Evolutionary conservation across 2,329 filamentous ascomycete genomes (phyloP).

Genomic region (Davidsoniella neocaledoniae): DNA sequence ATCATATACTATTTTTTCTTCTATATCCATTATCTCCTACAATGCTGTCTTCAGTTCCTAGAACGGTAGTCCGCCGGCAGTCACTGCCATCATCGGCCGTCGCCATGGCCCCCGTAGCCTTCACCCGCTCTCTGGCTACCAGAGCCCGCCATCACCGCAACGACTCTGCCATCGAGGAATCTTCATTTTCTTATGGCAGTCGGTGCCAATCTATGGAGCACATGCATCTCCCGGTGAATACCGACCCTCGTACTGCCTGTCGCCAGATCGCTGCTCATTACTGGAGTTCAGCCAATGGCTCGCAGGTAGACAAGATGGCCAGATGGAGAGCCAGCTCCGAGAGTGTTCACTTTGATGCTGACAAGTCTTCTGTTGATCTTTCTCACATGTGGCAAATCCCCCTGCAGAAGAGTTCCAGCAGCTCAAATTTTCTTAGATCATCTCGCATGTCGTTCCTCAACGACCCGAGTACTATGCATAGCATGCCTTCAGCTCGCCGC

Average conservation of each 20-base stretch:
- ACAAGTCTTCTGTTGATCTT: slow-evolving; percentile 5
- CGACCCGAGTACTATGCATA: background rate
- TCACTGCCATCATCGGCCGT: slow-evolving; percentile 11
- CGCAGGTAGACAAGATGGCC: slow-evolving; percentile 10
- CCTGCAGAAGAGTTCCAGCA: slow-evolving; percentile 10
- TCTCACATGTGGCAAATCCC: slow-evolving; percentile 11
- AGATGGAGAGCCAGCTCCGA: slow-evolving; percentile 12
- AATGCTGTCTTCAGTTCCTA: slow-evolving; percentile 10
- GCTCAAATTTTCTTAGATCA: slow-evolving; percentile 5
- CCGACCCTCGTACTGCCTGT: slow-evolving; percentile 9
- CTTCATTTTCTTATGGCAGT: slow-evolving; percentile 2
- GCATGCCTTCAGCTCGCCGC: slow-evolving; percentile 8
- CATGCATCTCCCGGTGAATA: slow-evolving; percentile 11
- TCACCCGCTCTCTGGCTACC: slow-evolving; percentile 9
- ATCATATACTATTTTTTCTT: background rate
- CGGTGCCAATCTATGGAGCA: slow-evolving; percentile 8
- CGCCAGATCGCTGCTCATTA: slow-evolving; percentile 12
- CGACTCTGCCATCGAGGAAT: slow-evolving; percentile 1
- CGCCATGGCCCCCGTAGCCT: slow-evolving; percentile 2
- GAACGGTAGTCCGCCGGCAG: slow-evolving; percentile 11
- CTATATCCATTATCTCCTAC: background rate
- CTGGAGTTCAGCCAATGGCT: slow-evolving; percentile 11
- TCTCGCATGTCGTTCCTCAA: slow-evolving; percentile 11
- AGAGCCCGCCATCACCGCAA: slow-evolving; percentile 10
- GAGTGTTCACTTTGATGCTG: slow-evolving; percentile 10